Evolutionary conservation across 306 rosid species (phyloP).

Genomic region (Boehmeria nivea): DNA sequence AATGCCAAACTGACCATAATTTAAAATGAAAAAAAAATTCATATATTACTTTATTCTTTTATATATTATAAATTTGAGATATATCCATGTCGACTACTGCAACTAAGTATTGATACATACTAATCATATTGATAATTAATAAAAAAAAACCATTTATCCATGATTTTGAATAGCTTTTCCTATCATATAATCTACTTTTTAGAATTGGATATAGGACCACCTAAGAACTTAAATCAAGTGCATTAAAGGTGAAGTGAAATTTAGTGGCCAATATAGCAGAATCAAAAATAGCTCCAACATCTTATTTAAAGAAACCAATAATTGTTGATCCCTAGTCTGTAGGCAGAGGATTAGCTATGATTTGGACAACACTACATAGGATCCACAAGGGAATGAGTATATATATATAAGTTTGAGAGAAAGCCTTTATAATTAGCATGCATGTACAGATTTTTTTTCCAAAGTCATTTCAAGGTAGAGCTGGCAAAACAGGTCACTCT

Average conservation of each 20-base stretch:
- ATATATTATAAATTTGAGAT: not conserved
- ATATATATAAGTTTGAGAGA: no score
- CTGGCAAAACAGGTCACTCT: not conserved
- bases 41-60: no score
- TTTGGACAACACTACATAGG: constrained; percentile 1
- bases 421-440: not conserved
- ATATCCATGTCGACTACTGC: not conserved
- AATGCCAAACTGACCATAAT: no score
- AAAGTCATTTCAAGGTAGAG: not conserved
- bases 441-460: not conserved
- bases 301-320: constrained; percentile 5
- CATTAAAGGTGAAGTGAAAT: constrained; percentile 4
- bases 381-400: not conserved
- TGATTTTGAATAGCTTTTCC: not conserved
- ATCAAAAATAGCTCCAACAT: not conserved
- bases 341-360: constrained; percentile 14
- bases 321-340: constrained; percentile 13
- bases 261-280: constrained; percentile 7
- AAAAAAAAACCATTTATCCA: no score
- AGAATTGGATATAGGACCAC: not conserved
- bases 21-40: no score
- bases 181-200: not conserved
- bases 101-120: no score
- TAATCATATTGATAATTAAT: no score
- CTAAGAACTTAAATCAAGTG: constrained; percentile 3